These are phyloP conservation scores for Cicer cuneatum DNA, from an alignment of 306 rosid genomes.

Conservation along the genomic window DNA sequence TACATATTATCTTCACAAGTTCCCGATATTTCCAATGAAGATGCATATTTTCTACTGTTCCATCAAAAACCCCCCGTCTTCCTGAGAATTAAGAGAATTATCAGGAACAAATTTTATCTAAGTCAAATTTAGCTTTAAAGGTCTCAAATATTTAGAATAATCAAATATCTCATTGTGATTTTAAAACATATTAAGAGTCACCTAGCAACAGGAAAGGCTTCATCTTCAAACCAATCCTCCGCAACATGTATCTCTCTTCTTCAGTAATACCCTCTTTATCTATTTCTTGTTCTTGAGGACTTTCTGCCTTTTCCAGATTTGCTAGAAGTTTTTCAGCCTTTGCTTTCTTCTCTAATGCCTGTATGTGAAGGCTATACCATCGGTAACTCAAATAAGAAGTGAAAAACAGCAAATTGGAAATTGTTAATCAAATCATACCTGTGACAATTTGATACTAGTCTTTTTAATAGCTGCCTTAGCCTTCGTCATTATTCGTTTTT, in stretches of 20 bases:
- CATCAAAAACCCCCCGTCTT: constrained; percentile 87
- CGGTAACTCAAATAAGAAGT: constrained; percentile 40
- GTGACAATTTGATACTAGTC: constrained; percentile 68
- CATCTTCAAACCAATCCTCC: constrained; percentile 91
- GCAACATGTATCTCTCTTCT: constrained; percentile 90
- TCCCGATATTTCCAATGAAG: constrained; percentile 99
- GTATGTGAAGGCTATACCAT: constrained; percentile 41
- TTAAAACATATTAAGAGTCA: constrained; percentile 52
- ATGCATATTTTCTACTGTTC: constrained; percentile 97
- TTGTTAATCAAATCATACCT: constrained; percentile 58
- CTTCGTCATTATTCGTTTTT: constrained; percentile 50
- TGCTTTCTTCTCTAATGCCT: constrained; percentile 78
- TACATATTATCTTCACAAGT: constrained; percentile 81
- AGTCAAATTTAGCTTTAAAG: constrained; percentile 30
- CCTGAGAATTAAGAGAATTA: constrained; percentile 56
- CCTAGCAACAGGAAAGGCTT: constrained; percentile 87
- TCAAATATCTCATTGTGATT: constrained; percentile 20
- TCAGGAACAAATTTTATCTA: constrained; percentile 18
- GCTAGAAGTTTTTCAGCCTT: constrained; percentile 75
- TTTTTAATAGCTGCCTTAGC: constrained; percentile 60
- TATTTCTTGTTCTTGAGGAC: constrained; percentile 63
- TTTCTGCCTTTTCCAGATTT: constrained; percentile 62
- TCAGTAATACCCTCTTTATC: constrained; percentile 87
- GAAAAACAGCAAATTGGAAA: constrained; percentile 44
- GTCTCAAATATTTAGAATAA: constrained; percentile 33